Conservation (phyloP, 371 early-diverging fungal species). For the Syncephalastrum monosporum region DNA sequence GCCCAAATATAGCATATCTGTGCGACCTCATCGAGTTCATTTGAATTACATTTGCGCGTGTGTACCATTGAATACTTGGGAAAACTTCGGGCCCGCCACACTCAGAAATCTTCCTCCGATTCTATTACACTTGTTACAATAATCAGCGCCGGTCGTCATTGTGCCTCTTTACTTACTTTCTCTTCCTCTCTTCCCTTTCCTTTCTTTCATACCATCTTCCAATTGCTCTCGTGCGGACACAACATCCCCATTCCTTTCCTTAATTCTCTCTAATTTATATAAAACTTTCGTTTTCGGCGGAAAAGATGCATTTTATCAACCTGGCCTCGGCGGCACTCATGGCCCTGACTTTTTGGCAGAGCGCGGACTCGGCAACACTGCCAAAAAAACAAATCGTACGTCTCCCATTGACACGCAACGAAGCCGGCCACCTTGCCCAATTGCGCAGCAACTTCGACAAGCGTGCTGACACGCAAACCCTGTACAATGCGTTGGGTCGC, state of each 20-base stretch:
- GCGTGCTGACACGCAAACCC: slow-evolving; percentile 8
- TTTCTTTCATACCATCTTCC: neutral
- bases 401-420: slow-evolving; percentile 13
- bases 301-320: slow-evolving; percentile 5
- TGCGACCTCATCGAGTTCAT: too few species aligned
- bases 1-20: too few species aligned
- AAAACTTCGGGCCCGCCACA: too few species aligned
- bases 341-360: slow-evolving; percentile 3
- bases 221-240: too few species aligned
- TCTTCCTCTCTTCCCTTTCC: neutral
- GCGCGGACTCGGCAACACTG: slow-evolving; percentile 1
- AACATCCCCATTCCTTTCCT: neutral
- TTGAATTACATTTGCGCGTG: too few species aligned
- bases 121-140: too few species aligned
- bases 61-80: too few species aligned
- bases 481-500: slow-evolving; percentile 17
- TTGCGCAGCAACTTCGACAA: slow-evolving; percentile 8
- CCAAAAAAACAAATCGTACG: slow-evolving; percentile 10
- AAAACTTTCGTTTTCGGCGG: neutral
- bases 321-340: slow-evolving; percentile 8
- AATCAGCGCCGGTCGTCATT: neutral
- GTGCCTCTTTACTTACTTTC: neutral
- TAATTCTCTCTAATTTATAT: slow-evolving; percentile 5
- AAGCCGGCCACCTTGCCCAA: slow-evolving; percentile 18
- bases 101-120: too few species aligned